Percentiles rank a stretch among this genome's conserved stretches.
phyloP scores from a whole-genome alignment of 768 basidiomycete genomes.

The Pulveroboletus ravenelii region DNA sequence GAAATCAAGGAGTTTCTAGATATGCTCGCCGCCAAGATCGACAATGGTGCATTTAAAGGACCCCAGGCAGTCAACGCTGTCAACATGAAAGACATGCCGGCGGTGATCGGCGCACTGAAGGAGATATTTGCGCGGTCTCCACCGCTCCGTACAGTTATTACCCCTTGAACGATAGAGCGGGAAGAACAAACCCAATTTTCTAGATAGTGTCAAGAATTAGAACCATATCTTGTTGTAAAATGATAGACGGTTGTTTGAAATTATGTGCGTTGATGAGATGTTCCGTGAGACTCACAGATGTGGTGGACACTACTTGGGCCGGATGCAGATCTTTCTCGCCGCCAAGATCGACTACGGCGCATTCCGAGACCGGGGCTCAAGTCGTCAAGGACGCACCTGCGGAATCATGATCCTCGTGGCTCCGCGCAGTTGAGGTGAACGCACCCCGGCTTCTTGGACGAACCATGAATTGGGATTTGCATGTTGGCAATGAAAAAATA shows the following conservation, averaged over 20 bases:
- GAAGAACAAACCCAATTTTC: neutral
- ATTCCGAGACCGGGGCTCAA: too few relatives aligned
- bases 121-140: conserved; percentile 27
- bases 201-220: too few relatives aligned
- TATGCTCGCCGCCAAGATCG: conserved; percentile 28
- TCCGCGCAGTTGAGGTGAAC: too few relatives aligned
- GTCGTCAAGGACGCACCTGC: too few relatives aligned
- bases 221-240: neutral
- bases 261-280: neutral
- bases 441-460: too few relatives aligned
- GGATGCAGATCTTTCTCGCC: neutral
- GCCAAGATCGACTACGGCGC: neutral
- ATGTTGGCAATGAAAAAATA: too few relatives aligned
- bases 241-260: neutral
- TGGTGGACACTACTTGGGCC: neutral
- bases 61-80: conserved; percentile 25
- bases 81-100: conserved; percentile 15
- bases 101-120: conserved; percentile 20
- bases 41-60: conserved; percentile 23
- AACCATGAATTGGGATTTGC: too few relatives aligned
- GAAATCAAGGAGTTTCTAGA: conserved; percentile 30
- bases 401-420: too few relatives aligned
- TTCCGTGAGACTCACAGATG: neutral
- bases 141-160: conserved; percentile 26
- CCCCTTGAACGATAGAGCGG: conserved; percentile 12